Base-by-base conservation (phyloP, 139 green algal genomes). In the Coelastrella sp. region DNA sequence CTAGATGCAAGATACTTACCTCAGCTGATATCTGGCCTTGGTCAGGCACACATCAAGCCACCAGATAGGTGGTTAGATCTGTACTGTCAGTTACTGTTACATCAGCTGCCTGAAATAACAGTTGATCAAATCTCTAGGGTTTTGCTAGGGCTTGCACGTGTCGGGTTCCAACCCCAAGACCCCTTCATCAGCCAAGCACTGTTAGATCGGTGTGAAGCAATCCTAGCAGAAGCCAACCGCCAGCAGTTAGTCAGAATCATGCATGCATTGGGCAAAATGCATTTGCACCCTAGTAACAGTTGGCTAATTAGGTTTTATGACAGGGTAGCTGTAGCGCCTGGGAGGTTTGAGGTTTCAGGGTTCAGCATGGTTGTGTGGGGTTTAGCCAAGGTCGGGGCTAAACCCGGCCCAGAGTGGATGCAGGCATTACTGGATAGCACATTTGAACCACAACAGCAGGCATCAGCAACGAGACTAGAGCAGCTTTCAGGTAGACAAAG, bases 301-400 rank as follows among this genome's bases (percentile, higher is more conserved):
- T 91, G 87, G 87, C 20, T 91, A 65, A 19, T 7, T 0, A 7
- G 8, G 2, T 91, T 91, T 73, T 91, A 87, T 65, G 61, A 8
- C 7, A 64, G 56, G 54, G 79, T 54, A 60, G 6, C 17, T 5
- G 7, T 19, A 3, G 87, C 77, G 17, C 61, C 87, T 17, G 76
- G 58, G 5, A n/a, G 65, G 13, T 73, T 91, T 17, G 17, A 80
- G 10, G 78, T 79, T 19, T 80, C 65, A 58, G 87, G 87, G 54
- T 91, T 82, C 79, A 78, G 78, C 7, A 91, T 86, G 76, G 87
- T 91, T 19, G 77, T 91, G 3, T 91, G 87, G 87, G 78, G n/a
- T 11, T 58, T 91, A 57, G 87, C 87, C 10, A 78, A 79, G 87
- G 17, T 87, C 56, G 87, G 87, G 11, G 64, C 54, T n/a, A 66